Evolutionary conservation across 139 green algal species (phyloP).

Genomic region (Chlorella sp.): DNA sequence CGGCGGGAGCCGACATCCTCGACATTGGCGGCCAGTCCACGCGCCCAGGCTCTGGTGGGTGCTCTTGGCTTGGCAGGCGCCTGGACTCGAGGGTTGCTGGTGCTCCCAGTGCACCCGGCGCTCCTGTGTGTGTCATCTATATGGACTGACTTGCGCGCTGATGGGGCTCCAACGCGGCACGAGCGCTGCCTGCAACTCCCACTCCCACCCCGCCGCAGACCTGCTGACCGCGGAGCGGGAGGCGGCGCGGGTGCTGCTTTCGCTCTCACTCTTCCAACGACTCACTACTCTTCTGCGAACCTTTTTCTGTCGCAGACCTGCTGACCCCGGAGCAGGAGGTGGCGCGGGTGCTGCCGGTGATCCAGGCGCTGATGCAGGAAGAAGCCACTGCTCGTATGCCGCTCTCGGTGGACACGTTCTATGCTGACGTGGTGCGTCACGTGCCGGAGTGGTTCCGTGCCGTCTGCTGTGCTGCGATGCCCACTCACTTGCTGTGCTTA

Average conservation of each 20-base stretch:
- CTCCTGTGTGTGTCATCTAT: too few relatives aligned
- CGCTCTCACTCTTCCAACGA: too few relatives aligned
- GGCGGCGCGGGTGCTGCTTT: background rate
- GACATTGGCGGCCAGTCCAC: slow-evolving; percentile 98
- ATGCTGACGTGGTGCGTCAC: slow-evolving; percentile 65
- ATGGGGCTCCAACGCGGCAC: background rate
- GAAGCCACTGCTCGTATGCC: slow-evolving; percentile 45
- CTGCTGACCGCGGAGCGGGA: background rate
- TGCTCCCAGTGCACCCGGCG: too few relatives aligned
- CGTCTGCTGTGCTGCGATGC: too few relatives aligned
- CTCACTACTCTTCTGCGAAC: too few relatives aligned
- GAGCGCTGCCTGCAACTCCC: background rate
- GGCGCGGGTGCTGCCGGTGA: slow-evolving; percentile 82
- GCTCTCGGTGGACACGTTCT: slow-evolving; percentile 95
- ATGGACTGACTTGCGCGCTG: too few relatives aligned
- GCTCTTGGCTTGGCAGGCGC: too few relatives aligned
- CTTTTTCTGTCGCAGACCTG: slow-evolving; percentile 4
- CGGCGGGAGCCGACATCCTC: slow-evolving; percentile 84
- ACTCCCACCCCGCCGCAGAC: background rate
- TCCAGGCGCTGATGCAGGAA: slow-evolving; percentile 57
- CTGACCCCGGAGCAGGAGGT: slow-evolving; percentile 77
- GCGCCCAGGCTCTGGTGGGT: slow-evolving; percentile 71
- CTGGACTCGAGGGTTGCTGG: too few relatives aligned
- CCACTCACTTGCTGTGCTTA: too few relatives aligned
- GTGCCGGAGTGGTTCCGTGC: too few relatives aligned